Base-by-base conservation (phyloP, 1,139 yeast genomes). In the Sugiyamaella sp. region DNA sequence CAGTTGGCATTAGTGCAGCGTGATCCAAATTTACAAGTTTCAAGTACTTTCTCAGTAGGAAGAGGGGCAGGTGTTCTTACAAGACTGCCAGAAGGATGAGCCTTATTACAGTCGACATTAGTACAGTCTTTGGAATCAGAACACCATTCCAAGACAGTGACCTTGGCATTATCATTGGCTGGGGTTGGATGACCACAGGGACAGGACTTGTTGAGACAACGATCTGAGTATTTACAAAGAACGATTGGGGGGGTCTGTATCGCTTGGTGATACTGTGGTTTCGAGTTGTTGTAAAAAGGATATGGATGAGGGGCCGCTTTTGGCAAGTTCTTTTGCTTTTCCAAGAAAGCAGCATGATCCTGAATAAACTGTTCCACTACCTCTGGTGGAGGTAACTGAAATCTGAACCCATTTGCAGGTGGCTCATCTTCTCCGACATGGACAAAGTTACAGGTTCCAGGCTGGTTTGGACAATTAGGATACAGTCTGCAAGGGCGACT, bases 161-260 rank as follows among this genome's bases (percentile, higher is more conserved):
- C 89, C 62, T 83, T 82, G 21, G 90, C 89, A 56, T 80, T 81
- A 56, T 79, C 81, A 69, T 86, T 88, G 14, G 89, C 87, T 1
- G 95, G 95, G 1, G 96, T 88, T 46, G 97, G 96, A 66, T 89
- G 97, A 25, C 91, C 96, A 74, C 85, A 89, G 22, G 90, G 89
- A 74, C 97, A 89, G 58, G 80, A 72, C 57, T 84, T 89, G 65
- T 86, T 87, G 27, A 86, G 76, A 71, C 97, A 89, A 51, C 82
- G 72, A 29, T 79, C 75, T 38, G 93, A 95, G 70, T 80, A 89
- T 68, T 86, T 86, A 74, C 97, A 89, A 40, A 85, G 47, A 39
- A 50, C 29, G n/a, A 60, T 50, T 10, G 38, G 46, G 1, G 57
- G 60, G n/a, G n/a, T 42, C 39, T 21, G 17, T 17, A 21, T 21